Evolutionary conservation across 2,329 filamentous ascomycete genomes (phyloP), one percentile per base, ranked within the genome.

Genomic region (Claviceps fusiformis): DNA sequence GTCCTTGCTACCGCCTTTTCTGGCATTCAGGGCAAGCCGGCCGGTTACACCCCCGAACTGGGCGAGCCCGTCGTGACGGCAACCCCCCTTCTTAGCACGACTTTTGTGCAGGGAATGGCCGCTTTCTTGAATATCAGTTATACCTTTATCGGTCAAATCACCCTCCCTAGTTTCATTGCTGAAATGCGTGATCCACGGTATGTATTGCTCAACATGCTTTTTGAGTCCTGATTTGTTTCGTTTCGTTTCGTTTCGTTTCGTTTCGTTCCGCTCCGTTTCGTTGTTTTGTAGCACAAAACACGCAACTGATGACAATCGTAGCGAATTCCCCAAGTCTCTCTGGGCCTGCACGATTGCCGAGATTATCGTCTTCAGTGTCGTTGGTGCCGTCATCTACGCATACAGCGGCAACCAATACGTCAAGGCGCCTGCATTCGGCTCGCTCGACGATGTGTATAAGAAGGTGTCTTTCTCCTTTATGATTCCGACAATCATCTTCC

Each of bases 101-200:
- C 86, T 0, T 95, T 95, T 62, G 87, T 95, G 3, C 74, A 78
- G 3, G 90, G 85, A 27, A 85, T 95, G 77, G 89, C 83, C 54
- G 91, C 91, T 0, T 95, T 95, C 70, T 78, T 96, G 68, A 96
- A 96, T 71, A 96, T 96, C 66, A 89, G 85, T 71, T 96, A 95
- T 68, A 95, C 91, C 0, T 95, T 96, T 66, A 95, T 96, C 61
- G 91, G 91, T 0, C 91, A 96, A 67, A 95, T 95, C 63, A 95
- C 91, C 0, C 77, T 96, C 15, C 91, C 91, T 0, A 92, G 87
- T 62, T 96, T 96, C 73, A 96, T 96, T 60, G 90, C 91, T 3
- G 91, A 96, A 70, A 96, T 96, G 91, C 87, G 75, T 56, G 76
- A 83, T 33, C 80, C 81, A 1, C 67, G 70, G 73, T 74, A 63